phyloP scores from a whole-genome alignment of 306 rosid species.

The Senna tora region DNA sequence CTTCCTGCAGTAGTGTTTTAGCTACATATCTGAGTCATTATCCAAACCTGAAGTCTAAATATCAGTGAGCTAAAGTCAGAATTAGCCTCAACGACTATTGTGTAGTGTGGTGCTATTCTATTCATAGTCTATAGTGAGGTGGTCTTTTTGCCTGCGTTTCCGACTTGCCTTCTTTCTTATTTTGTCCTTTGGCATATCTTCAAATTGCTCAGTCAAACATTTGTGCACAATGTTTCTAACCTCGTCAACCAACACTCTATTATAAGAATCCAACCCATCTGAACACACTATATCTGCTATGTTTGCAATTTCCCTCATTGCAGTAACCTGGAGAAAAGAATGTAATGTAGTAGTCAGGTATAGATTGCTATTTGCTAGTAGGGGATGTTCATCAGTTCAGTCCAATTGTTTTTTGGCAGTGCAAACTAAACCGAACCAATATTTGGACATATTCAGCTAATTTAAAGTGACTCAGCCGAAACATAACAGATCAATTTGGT shows the following conservation, averaged over 20 bases:
- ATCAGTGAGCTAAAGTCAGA: neutral
- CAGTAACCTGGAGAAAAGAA: slow-evolving; percentile 42
- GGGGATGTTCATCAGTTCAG: neutral
- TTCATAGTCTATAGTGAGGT: neutral
- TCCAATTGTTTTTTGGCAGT: neutral
- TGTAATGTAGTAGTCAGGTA: neutral
- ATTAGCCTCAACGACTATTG: neutral
- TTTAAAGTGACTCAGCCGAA: too few species aligned
- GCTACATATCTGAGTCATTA: neutral
- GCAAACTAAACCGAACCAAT: neutral
- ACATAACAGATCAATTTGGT: neutral
- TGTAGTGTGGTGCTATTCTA: neutral
- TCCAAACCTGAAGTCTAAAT: neutral
- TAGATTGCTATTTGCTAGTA: neutral
- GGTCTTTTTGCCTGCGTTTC: slow-evolving; percentile 53
- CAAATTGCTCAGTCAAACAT: slow-evolving; percentile 52
- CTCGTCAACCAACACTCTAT: slow-evolving; percentile 48
- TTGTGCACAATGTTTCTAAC: slow-evolving; percentile 53
- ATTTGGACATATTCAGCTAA: too few species aligned
- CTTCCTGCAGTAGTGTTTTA: neutral
- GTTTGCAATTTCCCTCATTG: slow-evolving; percentile 60
- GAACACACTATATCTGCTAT: slow-evolving; percentile 50
- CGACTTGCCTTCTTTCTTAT: slow-evolving; percentile 49
- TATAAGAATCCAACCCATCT: slow-evolving; percentile 55
- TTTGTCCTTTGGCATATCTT: slow-evolving; percentile 49